Base-by-base conservation (phyloP, 208 protist species). In the Dictyostelium gargantuum region DNA sequence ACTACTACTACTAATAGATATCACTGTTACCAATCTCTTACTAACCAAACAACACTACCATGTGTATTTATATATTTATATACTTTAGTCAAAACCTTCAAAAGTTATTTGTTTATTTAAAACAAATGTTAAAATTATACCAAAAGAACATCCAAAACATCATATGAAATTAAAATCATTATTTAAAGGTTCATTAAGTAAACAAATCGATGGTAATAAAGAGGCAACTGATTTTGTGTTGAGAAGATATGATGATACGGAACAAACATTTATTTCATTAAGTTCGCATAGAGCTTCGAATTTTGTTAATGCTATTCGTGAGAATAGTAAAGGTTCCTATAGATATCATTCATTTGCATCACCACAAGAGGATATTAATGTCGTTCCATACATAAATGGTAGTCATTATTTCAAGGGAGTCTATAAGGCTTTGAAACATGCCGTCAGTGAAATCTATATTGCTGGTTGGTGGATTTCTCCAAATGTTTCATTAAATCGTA, bases 401-500 rank as follows among this genome's bases (percentile, higher is more conserved):
- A 4, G n/a, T 0, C 35, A 75, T 21, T 92, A 92, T 61, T 84
- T 92, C 61, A 42, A 63, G 32, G 44, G 58, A 19, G 50, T 92
- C 0, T 80, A 80, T 26, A 42, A 92, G 10, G 76, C 44, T 0
- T 44, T 92, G 1, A 84, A 92, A 42, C 75, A 61, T 68, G 86
- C 86, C 26, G 29, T 42, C 1, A 70, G 38, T 32, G 86, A 92
- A 54, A 84, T 92, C 19, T 92, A 63, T 70, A 92, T 92, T 40
- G 86, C 63, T 35, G 86, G 86, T 44, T 92, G 86, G 86, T 92
- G 86, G 29, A 63, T 92, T 1, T 84, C 46, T 40, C 86, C 86
- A 6, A 42, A 40, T 32, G 6, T 92, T 5, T 40, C 54, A 3
- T 50, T 92, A 6, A 63, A 75, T 50, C n/a, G 76, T 26, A 52